Evolutionary conservation across 2,329 filamentous ascomycete species (phyloP), one percentile per base, ranked within the genome.

Genomic region (Pseudogymnoascus sp.): DNA sequence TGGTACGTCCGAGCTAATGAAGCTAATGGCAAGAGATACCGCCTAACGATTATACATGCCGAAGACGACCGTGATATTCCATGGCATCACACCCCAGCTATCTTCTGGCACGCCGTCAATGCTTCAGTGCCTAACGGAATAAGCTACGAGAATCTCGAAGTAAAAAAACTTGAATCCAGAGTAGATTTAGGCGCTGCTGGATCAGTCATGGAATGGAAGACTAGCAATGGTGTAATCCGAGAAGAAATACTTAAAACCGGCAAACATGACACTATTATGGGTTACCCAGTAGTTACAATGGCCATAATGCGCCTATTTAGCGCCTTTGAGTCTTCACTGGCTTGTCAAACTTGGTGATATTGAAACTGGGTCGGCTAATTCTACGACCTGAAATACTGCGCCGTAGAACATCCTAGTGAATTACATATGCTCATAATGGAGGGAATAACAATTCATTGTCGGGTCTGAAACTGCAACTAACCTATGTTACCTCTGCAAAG

Each of bases 191-290:
- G 80, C 1, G 73, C 76, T 48, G 81, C 77, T 2, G 82, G 82
- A 0, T 82, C 78, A 66, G 72, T 77, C 8, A 74, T 81, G 58
- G 78, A 81, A 60, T 79, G 79, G 74, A 69, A 66, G 51, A 80
- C 79, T 0, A 64, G 70, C 8, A 74, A 75, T 33, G 83, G 83
- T 1, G 61, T 79, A 0, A 74, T 86, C n/a, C 73, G 79, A 60
- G 78, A 84, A 67, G 76, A 84, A 59, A 80, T 86, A 5, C 63
- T 82, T 4, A 82, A 81, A 69, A 78, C 80, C 65, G 83, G 83
- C 0, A 68, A 84, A 13, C 83, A 86, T 62, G 83, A 86, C 71
- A 75, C 77, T 35, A 78, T 84, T 58, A 85, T 85, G 83, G 79
- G 79, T 3, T 81, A 84, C 69, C 81, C 81, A 0, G 74, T 82